Conservation (phyloP, 2,329 filamentous ascomycete genomes). For the Rutstroemia sp. region DNA sequence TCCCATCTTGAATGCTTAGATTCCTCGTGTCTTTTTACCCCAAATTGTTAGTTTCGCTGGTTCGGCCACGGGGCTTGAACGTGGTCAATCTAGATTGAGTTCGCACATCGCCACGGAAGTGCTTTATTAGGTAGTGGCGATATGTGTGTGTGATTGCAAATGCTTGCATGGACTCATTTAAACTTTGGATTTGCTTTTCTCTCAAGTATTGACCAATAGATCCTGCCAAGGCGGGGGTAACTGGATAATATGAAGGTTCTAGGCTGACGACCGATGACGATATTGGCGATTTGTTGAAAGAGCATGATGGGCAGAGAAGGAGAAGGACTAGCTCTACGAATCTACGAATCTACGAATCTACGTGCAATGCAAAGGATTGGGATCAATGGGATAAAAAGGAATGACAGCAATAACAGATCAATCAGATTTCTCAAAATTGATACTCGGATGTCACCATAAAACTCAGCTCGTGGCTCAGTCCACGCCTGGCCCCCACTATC, state of each 20-base stretch:
- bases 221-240: not conserved
- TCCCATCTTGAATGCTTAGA: not conserved
- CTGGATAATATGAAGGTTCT: not conserved
- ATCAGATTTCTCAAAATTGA: not conserved
- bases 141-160: not conserved
- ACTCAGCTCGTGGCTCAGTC: constrained; percentile 3
- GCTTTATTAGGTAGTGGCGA: not conserved
- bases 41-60: not conserved
- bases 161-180: not conserved
- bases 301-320: not conserved
- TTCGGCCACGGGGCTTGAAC: constrained; percentile 5
- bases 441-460: not conserved
- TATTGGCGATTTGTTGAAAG: not conserved
- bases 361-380: not conserved
- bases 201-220: not conserved
- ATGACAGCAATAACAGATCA: not conserved
- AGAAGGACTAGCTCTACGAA: not conserved
- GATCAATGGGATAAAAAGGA: not conserved
- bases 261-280: not conserved
- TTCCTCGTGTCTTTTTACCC: not conserved
- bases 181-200: not conserved
- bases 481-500: not conserved
- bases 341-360: no score
- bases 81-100: constrained; percentile 8
- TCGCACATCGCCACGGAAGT: not conserved